These are phyloP conservation scores for Edaphochlamys debaryana DNA, from an alignment of 139 green algal genomes.

Conservation along the genomic window DNA sequence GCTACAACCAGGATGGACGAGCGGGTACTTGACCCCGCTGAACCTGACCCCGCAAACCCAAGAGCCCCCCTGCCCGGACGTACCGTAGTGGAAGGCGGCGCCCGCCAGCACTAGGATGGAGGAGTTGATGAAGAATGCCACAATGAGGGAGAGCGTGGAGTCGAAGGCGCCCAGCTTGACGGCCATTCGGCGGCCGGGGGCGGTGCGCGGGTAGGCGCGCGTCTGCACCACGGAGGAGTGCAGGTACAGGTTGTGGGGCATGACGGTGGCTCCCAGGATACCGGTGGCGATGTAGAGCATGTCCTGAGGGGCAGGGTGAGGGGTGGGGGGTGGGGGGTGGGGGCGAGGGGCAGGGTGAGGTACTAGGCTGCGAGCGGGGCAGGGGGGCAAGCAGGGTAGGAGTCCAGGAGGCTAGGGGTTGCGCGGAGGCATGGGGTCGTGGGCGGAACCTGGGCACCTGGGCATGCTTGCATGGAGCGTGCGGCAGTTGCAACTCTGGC, in stretches of 20 bases:
- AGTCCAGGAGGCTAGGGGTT: not conserved
- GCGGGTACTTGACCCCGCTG: too few relatives aligned
- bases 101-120: conserved; percentile 73
- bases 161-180: conserved; percentile 67
- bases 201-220: conserved; percentile 58
- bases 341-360: conserved; percentile 72
- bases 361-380: conserved; percentile 77
- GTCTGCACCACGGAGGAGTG: conserved; percentile 71
- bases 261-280: too few relatives aligned
- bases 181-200: conserved; percentile 51
- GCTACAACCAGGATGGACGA: too few relatives aligned
- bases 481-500: too few relatives aligned
- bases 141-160: conserved; percentile 57
- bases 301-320: too few relatives aligned
- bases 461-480: too few relatives aligned
- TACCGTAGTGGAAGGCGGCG: conserved; percentile 65
- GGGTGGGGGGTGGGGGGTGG: too few relatives aligned
- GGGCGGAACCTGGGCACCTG: too few relatives aligned
- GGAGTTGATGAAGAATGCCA: conserved; percentile 79
- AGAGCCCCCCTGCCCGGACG: not conserved
- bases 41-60: not conserved
- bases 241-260: too few relatives aligned
- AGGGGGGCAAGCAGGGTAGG: not conserved
- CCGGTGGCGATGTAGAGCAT: too few relatives aligned
- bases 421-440: too few relatives aligned